phyloP scores from a whole-genome alignment of 108 stramenopile genomes.

The Cyclotella baltica region DNA sequence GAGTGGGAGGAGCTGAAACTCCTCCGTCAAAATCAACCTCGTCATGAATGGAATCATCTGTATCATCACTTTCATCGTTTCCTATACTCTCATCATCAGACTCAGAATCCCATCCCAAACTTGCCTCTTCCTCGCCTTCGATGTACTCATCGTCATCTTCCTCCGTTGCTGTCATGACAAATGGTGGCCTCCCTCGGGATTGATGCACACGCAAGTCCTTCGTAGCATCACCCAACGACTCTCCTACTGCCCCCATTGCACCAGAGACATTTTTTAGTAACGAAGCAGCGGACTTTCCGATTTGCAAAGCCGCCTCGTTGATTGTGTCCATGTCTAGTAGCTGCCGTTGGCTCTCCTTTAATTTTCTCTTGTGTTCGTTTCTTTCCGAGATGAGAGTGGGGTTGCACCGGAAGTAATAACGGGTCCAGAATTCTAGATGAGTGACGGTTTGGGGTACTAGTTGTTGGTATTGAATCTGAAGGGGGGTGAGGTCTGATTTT shows the following conservation, averaged over 20 bases:
- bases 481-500: constrained; percentile 27
- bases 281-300: constrained; percentile 4
- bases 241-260: neutral
- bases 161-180: constrained; percentile 27
- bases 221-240: neutral
- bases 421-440: constrained; percentile 77
- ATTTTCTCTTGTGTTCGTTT: constrained; percentile 28
- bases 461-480: constrained; percentile 47
- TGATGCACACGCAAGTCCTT: constrained; percentile 8
- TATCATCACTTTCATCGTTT: constrained; percentile 9
- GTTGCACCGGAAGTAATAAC: constrained; percentile 74
- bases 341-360: neutral
- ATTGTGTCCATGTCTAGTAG: neutral
- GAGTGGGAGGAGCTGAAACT: constrained; percentile 5
- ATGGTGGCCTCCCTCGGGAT: constrained; percentile 13
- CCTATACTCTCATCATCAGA: neutral
- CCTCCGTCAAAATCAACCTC: constrained; percentile 17
- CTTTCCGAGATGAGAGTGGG: constrained; percentile 36
- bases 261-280: neutral
- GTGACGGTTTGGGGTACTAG: constrained; percentile 61
- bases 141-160: constrained; percentile 43
- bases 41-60: constrained; percentile 34
- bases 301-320: constrained; percentile 3
- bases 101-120: constrained; percentile 7
- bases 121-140: constrained; percentile 22